These are phyloP conservation scores for Suillus discolor DNA, from an alignment of 768 basidiomycete species.

Conservation along the genomic window DNA sequence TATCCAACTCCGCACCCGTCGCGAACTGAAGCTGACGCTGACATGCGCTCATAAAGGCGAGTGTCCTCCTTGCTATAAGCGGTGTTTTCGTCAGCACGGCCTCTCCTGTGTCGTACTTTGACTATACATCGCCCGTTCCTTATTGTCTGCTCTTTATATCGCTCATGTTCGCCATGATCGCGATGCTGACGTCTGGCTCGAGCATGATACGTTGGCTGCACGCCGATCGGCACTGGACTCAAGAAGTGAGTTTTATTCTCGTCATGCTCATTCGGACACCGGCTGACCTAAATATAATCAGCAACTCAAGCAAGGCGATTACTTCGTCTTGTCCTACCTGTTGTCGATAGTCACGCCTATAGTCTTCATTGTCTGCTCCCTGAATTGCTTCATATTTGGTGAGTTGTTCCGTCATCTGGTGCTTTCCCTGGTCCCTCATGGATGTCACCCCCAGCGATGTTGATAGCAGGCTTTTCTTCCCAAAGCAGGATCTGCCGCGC, in stretches of 20 bases:
- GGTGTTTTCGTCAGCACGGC: background rate
- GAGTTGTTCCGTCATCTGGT: background rate
- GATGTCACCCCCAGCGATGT: background rate
- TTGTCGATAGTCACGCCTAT: background rate
- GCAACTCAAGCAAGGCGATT: background rate
- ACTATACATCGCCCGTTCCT: background rate
- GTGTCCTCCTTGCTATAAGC: background rate
- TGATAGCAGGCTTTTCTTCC: background rate
- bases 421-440: too few species aligned
- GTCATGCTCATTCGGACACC: too few species aligned
- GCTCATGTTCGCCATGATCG: background rate
- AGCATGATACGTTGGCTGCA: background rate
- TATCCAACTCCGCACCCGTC: background rate
- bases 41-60: background rate
- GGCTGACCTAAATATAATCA: background rate
- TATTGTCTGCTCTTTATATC: background rate
- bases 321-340: background rate
- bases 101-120: background rate
- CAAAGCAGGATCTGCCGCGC: background rate
- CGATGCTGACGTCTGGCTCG: background rate
- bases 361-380: background rate
- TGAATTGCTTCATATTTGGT: background rate
- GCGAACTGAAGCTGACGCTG: background rate
- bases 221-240: background rate
- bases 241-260: background rate